phyloP scores from a whole-genome alignment of 257 asterid species.

The Cynanchum wilfordii region DNA sequence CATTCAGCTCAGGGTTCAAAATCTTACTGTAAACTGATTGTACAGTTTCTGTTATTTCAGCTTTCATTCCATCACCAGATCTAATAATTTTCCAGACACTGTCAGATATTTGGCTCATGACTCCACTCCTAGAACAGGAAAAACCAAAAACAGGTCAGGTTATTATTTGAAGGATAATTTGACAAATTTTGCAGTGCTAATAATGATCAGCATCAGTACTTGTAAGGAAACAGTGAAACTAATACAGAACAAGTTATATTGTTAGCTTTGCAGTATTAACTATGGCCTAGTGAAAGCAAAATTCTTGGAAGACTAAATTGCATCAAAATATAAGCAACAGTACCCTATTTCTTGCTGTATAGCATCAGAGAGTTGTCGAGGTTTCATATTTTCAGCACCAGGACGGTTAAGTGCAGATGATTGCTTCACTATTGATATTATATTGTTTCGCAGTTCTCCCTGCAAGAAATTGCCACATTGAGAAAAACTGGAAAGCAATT shows the following conservation, averaged over 20 bases:
- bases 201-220: neutral
- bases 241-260: neutral
- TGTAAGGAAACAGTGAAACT: neutral
- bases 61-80: conserved; percentile 67
- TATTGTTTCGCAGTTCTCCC: conserved; percentile 63
- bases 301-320: neutral
- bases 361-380: conserved; percentile 92
- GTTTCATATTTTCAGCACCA: conserved; percentile 81
- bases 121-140: conserved; percentile 51
- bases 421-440: conserved; percentile 65
- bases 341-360: conserved; percentile 93
- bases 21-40: conserved; percentile 60
- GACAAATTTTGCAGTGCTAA: neutral
- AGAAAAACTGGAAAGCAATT: conserved; percentile 1
- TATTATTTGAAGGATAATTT: neutral
- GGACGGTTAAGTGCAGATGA: conserved; percentile 66
- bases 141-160: conserved; percentile 5
- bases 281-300: neutral
- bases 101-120: conserved; percentile 75
- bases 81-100: conserved; percentile 70
- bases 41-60: conserved; percentile 74
- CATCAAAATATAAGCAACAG: conserved; percentile 7
- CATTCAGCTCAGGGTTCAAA: conserved; percentile 38
- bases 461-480: conserved; percentile 19
- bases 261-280: neutral